Percentiles rank a stretch among this genome's conserved stretches.
Conservation (phyloP, 192 early-diverging fungal species). For the Rhizophagus clarus region DNA sequence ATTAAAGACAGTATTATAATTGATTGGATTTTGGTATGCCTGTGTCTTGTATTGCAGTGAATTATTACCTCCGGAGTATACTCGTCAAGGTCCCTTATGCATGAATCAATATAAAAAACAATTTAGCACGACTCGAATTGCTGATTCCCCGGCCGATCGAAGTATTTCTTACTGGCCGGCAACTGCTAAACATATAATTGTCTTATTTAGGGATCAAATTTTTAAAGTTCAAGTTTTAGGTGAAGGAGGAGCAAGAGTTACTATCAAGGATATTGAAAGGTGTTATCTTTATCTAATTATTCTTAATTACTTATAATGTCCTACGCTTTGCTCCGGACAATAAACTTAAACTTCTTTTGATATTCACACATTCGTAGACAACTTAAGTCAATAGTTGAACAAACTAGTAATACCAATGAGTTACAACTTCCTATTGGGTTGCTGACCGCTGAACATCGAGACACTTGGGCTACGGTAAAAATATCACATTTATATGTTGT, state of each 20-base stretch:
- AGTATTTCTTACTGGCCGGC: slow-evolving; percentile 74
- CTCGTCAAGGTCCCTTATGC: slow-evolving; percentile 75
- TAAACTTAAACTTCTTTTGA: slow-evolving; percentile 7
- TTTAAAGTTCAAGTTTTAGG: slow-evolving; percentile 80
- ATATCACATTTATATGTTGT: slow-evolving; percentile 5
- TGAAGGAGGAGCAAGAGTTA: slow-evolving; percentile 64
- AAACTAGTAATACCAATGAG: slow-evolving; percentile 48
- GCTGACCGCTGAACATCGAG: slow-evolving; percentile 86
- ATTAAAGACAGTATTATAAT: background rate
- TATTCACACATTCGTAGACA: slow-evolving; percentile 32
- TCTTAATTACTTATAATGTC: background rate
- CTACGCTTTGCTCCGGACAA: too few species aligned
- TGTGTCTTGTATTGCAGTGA: slow-evolving; percentile 33
- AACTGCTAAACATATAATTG: slow-evolving; percentile 78
- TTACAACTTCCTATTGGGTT: slow-evolving; percentile 72
- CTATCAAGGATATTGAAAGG: slow-evolving; percentile 47
- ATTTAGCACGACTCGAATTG: slow-evolving; percentile 81
- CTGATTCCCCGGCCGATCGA: slow-evolving; percentile 67
- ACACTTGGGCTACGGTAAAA: slow-evolving; percentile 76
- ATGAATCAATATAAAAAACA: slow-evolving; percentile 94
- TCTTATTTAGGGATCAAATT: slow-evolving; percentile 84
- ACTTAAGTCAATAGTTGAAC: slow-evolving; percentile 45
- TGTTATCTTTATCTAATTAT: slow-evolving; percentile 32
- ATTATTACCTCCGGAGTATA: slow-evolving; percentile 66
- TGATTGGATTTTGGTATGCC: background rate